Conservation (phyloP, 345 rosid genomes). For the Sapria himalayana region DNA sequence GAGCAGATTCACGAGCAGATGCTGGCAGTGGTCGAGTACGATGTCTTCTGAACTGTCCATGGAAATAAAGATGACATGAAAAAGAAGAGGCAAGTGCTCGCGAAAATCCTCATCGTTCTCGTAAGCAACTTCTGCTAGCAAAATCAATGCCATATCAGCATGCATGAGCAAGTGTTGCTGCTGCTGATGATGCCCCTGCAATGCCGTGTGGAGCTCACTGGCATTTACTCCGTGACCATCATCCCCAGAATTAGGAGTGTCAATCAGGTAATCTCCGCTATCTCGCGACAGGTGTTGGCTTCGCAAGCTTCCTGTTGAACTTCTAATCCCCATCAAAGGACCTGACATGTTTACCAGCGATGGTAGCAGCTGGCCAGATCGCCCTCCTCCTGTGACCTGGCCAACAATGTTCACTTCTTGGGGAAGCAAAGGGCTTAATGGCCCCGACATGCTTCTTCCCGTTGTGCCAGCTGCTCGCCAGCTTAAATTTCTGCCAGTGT, state of each 20-base stretch:
- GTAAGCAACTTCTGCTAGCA: conserved; percentile 93
- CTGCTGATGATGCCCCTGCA: conserved; percentile 97
- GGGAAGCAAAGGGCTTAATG: conserved; percentile 83
- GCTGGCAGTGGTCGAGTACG: conserved; percentile 97
- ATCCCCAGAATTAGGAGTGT: conserved; percentile 89
- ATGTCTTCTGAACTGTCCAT: conserved; percentile 99
- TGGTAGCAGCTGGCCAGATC: conserved; percentile 89
- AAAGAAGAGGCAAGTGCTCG: conserved; percentile 88
- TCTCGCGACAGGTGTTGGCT: conserved; percentile 95
- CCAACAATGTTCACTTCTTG: conserved; percentile 68
- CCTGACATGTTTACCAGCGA: conserved; percentile 85
- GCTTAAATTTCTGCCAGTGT: conserved; percentile 84
- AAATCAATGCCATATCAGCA: conserved; percentile 94
- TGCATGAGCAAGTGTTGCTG: conserved; percentile 93
- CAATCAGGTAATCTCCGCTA: conserved; percentile 87
- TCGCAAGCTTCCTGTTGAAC: conserved; percentile 84
- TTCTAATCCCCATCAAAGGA: conserved; percentile 81
- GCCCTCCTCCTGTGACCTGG: conserved; percentile 64
- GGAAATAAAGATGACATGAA: conserved; percentile 96
- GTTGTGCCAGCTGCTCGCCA: conserved; percentile 84
- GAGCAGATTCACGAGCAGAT: conserved; percentile 80
- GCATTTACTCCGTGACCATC: conserved; percentile 77
- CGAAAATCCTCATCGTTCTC: conserved; percentile 98
- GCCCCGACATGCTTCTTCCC: conserved; percentile 83
- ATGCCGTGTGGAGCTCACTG: conserved; percentile 91